phyloP scores from a whole-genome alignment of 1,284 basidiomycete species.

The Earliella scabrosa region DNA sequence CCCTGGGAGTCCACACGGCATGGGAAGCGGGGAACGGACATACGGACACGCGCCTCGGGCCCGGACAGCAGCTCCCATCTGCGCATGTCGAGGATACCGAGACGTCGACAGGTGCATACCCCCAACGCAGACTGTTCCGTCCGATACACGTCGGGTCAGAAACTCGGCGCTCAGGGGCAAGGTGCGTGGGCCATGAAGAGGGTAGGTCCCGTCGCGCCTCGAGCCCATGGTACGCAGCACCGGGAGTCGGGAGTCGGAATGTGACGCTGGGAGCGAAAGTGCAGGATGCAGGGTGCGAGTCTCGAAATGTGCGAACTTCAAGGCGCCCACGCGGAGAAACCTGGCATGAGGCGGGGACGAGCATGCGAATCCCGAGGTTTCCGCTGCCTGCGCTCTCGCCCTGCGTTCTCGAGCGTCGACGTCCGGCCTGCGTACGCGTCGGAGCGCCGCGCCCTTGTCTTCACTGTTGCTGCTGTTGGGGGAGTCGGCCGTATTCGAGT shows the following conservation, averaged over 20 bases:
- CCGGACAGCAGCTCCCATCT: neutral
- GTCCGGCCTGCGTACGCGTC: neutral
- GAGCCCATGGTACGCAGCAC: no score
- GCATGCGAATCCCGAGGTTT: slow-evolving; percentile 25
- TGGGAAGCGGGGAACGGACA: neutral
- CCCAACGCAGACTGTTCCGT: neutral
- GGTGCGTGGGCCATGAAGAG: neutral
- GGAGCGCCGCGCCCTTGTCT: no score
- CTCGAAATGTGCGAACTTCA: neutral
- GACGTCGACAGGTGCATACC: no score
- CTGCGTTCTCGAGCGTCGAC: neutral
- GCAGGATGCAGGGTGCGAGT: no score
- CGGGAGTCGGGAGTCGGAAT: neutral
- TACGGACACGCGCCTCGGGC: neutral
- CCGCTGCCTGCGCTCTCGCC: slow-evolving; percentile 5
- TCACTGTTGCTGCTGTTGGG: no score
- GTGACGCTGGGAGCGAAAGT: no score
- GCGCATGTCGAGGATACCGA: neutral
- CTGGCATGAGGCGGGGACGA: slow-evolving; percentile 15
- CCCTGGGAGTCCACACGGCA: neutral
- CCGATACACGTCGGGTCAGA: slow-evolving; percentile 15
- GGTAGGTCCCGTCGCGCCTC: neutral
- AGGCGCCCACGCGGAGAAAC: slow-evolving; percentile 18
- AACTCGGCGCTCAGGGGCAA: neutral
- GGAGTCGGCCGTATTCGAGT: no score